These are phyloP conservation scores for Vitis hybrid DNA, from an alignment of 177 flowering plant genomes.

Conservation along the genomic window DNA sequence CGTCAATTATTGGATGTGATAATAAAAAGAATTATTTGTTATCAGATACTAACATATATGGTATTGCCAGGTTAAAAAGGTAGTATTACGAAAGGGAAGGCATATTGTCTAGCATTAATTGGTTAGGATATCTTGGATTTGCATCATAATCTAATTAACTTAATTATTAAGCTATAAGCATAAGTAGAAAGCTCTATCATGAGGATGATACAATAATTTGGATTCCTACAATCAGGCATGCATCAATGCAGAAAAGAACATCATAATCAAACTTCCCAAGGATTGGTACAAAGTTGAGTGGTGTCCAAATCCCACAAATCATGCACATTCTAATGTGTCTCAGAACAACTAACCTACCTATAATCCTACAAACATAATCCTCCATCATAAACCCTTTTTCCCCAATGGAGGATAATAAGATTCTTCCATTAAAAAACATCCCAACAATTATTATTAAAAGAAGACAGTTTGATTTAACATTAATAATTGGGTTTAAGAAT, in stretches of 20 bases:
- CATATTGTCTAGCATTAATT: too few species aligned
- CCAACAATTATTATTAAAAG: background rate
- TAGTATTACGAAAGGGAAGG: too few species aligned
- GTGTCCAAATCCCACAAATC: constrained; percentile 7
- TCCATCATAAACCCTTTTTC: background rate
- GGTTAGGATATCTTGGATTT: too few species aligned
- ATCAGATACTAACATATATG: too few species aligned
- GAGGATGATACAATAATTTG: background rate
- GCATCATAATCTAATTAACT: too few species aligned
- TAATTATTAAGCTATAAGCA: too few species aligned
- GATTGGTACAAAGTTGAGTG: constrained; percentile 8
- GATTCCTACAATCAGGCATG: constrained; percentile 2
- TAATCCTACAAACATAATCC: background rate
- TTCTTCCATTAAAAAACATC: background rate
- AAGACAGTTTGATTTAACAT: constrained; percentile 2
- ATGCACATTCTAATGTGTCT: constrained; percentile 13
- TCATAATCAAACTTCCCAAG: constrained; percentile 5
- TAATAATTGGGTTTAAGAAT: background rate
- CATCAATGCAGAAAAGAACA: background rate
- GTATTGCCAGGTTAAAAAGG: too few species aligned
- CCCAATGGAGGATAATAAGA: constrained; percentile 12
- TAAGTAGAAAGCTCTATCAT: background rate
- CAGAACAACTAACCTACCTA: constrained; percentile 20
- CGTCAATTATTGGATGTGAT: too few species aligned
- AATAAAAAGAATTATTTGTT: too few species aligned